Conservation (phyloP, 257 asterid genomes). For the Solanum megistacrolobum region DNA sequence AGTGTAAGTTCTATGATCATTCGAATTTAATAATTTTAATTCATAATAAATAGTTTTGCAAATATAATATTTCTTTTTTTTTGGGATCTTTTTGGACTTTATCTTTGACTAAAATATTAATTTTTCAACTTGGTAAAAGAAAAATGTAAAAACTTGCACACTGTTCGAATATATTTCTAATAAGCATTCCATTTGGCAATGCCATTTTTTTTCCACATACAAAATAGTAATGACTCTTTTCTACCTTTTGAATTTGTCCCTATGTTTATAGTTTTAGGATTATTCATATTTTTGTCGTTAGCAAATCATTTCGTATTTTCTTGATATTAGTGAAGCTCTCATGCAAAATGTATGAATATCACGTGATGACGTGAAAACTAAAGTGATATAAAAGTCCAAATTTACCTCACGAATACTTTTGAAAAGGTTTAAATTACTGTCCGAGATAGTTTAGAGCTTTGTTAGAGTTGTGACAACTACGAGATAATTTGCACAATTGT, state of each 20-base stretch:
- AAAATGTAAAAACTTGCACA: neutral
- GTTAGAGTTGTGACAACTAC: neutral
- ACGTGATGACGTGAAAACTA: neutral
- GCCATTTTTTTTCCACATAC: neutral
- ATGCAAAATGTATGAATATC: neutral
- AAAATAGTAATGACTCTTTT: neutral
- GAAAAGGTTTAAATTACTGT: neutral
- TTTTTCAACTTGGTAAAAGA: neutral
- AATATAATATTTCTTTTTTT: neutral
- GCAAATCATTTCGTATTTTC: neutral
- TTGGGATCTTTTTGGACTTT: neutral
- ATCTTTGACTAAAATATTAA: neutral
- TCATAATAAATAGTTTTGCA: too few relatives aligned
- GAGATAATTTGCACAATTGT: neutral
- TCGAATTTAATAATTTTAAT: neutral
- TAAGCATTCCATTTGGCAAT: neutral
- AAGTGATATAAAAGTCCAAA: neutral
- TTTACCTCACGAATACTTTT: neutral
- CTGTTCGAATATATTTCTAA: neutral
- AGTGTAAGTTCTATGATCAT: rapidly evolving
- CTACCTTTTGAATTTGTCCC: neutral
- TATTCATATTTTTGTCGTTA: neutral
- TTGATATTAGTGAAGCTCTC: neutral
- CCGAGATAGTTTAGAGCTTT: neutral
- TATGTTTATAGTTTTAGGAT: neutral